Conservation (phyloP, 2,329 filamentous ascomycete species). For the Xylariomycetidae sp. region DNA sequence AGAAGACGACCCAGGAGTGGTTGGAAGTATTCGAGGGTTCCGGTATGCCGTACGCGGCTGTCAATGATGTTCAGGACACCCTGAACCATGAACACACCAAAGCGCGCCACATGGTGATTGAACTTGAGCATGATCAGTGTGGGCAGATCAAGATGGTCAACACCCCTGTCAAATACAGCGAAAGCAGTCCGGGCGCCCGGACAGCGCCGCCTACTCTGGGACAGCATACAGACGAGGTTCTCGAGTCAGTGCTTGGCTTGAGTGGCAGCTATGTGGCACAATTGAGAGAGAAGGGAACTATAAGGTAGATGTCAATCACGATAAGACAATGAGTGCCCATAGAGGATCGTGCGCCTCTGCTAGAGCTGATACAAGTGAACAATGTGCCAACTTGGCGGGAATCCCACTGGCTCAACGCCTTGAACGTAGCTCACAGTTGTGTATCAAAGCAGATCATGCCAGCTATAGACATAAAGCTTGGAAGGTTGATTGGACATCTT, state of each 20-base stretch:
- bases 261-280: slow-evolving; percentile 50
- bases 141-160: slow-evolving; percentile 87
- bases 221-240: slow-evolving; percentile 76
- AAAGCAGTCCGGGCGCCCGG: slow-evolving; percentile 69
- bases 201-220: slow-evolving; percentile 78
- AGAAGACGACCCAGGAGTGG: slow-evolving; percentile 84
- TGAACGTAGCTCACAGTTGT: too few relatives aligned
- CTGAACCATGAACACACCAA: slow-evolving; percentile 78
- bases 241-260: slow-evolving; percentile 58
- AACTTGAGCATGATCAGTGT: slow-evolving; percentile 76
- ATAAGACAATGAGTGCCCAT: not conserved
- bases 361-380: too few relatives aligned
- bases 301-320: slow-evolving; percentile 36
- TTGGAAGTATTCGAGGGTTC: slow-evolving; percentile 79
- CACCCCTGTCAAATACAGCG: slow-evolving; percentile 89
- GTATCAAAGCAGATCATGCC: too few relatives aligned
- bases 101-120: slow-evolving; percentile 84
- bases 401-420: too few relatives aligned
- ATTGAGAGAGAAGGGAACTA: slow-evolving; percentile 60
- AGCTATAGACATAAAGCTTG: too few relatives aligned
- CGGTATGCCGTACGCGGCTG: slow-evolving; percentile 88
- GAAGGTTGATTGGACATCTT: too few relatives aligned
- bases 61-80: slow-evolving; percentile 86
- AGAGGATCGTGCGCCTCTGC: too few relatives aligned
- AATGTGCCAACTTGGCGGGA: too few relatives aligned